phyloP scores from a whole-genome alignment of 2,329 filamentous ascomycete genomes.

The Dichotomopilus funicola region DNA sequence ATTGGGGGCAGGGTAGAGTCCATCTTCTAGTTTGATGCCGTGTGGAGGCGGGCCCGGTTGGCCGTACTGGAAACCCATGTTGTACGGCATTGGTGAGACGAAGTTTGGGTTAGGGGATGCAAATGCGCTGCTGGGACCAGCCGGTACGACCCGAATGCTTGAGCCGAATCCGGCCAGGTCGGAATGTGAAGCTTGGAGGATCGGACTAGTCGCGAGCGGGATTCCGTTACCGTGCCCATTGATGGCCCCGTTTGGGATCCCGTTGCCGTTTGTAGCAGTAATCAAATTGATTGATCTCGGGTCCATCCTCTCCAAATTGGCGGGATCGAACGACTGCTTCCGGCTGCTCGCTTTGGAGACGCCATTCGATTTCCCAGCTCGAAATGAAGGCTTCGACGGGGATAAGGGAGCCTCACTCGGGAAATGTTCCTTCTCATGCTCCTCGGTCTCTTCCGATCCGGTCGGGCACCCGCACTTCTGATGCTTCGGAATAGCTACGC shows the following conservation, averaged over 20 bases:
- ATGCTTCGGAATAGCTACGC: constrained; percentile 55
- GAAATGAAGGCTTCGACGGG: constrained; percentile 34
- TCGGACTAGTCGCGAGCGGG: constrained; percentile 18
- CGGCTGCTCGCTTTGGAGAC: constrained; percentile 32
- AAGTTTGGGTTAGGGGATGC: constrained; percentile 6
- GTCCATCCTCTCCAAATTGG: constrained; percentile 47
- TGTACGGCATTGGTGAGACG: constrained; percentile 13
- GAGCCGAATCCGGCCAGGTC: constrained; percentile 5
- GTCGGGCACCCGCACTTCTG: constrained; percentile 46
- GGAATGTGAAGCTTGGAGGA: neutral
- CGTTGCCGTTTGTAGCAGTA: constrained; percentile 25
- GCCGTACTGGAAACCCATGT: constrained; percentile 15
- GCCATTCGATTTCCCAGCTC: constrained; percentile 40
- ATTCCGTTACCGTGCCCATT: constrained; percentile 20
- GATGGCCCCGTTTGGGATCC: constrained; percentile 15
- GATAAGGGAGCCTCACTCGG: constrained; percentile 31
- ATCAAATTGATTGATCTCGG: constrained; percentile 46
- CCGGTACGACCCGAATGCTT: constrained; percentile 6
- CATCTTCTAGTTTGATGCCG: constrained; percentile 18
- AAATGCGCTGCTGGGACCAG: constrained; percentile 9
- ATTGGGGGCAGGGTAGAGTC: constrained; percentile 42
- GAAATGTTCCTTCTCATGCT: constrained; percentile 18
- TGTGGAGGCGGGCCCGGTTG: constrained; percentile 12
- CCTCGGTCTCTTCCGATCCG: constrained; percentile 18
- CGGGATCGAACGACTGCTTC: constrained; percentile 46